Base-by-base conservation (phyloP, 306 rosid species). In the Delonix regia region DNA sequence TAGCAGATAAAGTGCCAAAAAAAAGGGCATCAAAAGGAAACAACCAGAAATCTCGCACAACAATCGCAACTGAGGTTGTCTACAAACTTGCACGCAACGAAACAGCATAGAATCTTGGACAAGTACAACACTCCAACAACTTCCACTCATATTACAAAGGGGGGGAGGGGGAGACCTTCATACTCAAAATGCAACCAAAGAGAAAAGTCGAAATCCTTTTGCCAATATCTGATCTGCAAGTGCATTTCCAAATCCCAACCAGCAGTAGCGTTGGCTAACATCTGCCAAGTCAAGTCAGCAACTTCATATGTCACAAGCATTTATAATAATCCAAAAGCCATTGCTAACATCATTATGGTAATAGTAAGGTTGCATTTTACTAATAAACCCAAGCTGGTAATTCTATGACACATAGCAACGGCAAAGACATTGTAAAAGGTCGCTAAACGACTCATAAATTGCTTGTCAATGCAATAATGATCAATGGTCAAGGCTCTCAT, bases 271-370 rank as follows among this genome's bases (percentile, higher is more conserved):
- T 48, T 47, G 60, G 66, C 22, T 39, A 62, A 53, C 41, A 73
- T 80, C 87, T 80, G 85, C 68, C 63, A 62, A 45, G 79, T 71
- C 57, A 71, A 59, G 72, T 16, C 70, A 66, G 66, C 53, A 79
- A 76, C 47, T 42, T 21, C 2, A 33, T 64, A 13, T 21, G 36
- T 28, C 57, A 25, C 4, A 15, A 85, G 71, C 82, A 63, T 42
- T 38, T 16, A 33, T 21, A 42, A 49, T 52, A 49, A 36, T 39
- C 72, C 45, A 36, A 39, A 28, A 52, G 19, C 25, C 11, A 67
- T 39, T 22, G 27, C n/a, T 38, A 2, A 59, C 47, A 65, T 42
- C 25, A 19, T 27, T 12, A 25, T 22, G 41, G 39, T 27, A 42
- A 61, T n/a, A 28, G 6, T 48, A 72, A 51, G 67, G 59, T 38